Evolutionary conservation across 345 rosid genomes (phyloP), one percentile per base, ranked within the genome.

Genomic region (Boechera stricta): DNA sequence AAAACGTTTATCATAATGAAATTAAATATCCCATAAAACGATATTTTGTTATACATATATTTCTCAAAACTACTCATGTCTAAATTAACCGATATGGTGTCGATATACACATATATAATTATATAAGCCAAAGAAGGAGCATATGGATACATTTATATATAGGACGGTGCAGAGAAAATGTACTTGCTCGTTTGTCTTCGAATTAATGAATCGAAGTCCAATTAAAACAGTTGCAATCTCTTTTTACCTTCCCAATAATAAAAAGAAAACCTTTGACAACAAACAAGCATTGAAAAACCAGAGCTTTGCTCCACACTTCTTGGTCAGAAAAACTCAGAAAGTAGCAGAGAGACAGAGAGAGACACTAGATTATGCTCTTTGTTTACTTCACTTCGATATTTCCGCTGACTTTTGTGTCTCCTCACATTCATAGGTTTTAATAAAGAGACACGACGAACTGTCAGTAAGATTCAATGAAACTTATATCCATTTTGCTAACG

Each of bases 251-350:
- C 69, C 74, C 78, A 60, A 78, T 28, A 66, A 29, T 2, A 26
- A 72, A 39, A 59, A 35, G 28, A 42, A 51, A 73, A 67, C 60
- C 64, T 78, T 57, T 64, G 81, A 64, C 72, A 71, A 36, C 24
- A 57, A 54, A 45, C 36, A 63, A 77, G 29, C 72, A 77, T 77
- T 71, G 12, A 77, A 71, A 54, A 42, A 29, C 57, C 47, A 77
- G 67, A 71, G 62, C 67, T 52, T 60, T 66, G 77, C 77, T 78
- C 82, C 82, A 78, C 73, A 59, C 77, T 78, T 78, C 69, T 65
- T 72, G 74, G 77, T 78, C 62, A 72, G 77, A 42, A 70, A 38
- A 42, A 3, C 57, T 72, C 16, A 66, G 39, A 44, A 68, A 66
- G 58, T 65, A 47, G 69, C 41, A 31, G 51, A 48, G 52, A 67